A percentile compares a stretch with the other conserved stretches of the same genome.
These are phyloP conservation scores for Dalbergia cochinchinensis DNA, from an alignment of 306 rosid species.

Conservation along the genomic window DNA sequence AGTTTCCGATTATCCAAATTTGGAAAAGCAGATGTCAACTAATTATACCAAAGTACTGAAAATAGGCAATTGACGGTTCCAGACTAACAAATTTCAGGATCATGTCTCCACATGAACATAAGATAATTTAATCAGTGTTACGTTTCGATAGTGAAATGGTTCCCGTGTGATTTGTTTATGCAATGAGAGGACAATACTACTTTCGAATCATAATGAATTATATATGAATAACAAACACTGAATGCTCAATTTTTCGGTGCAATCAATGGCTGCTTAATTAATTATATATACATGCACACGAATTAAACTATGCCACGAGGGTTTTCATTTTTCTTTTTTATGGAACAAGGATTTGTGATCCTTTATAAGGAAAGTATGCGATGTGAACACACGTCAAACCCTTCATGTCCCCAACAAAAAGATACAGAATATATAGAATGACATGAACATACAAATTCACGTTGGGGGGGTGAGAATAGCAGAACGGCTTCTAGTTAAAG, in stretches of 20 bases:
- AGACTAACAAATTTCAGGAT: constrained; percentile 32
- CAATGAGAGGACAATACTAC: constrained; percentile 26
- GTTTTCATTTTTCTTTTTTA: not conserved
- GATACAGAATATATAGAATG: constrained; percentile 9
- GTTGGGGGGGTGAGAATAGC: not conserved
- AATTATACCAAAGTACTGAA: constrained; percentile 5
- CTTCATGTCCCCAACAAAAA: constrained; percentile 9
- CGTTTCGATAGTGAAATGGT: not conserved
- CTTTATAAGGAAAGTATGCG: not conserved
- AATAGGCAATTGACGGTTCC: constrained; percentile 36
- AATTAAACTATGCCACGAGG: not conserved
- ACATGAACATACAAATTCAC: constrained; percentile 34
- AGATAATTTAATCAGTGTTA: constrained; percentile 24
- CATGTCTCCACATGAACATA: constrained; percentile 32
- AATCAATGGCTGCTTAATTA: constrained; percentile 13
- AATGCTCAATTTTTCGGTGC: not conserved
- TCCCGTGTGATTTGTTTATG: constrained; percentile 12
- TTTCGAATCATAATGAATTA: constrained; percentile 16
- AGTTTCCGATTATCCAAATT: constrained; percentile 14
- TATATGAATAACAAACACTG: not conserved
- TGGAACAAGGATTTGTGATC: not conserved
- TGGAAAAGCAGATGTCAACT: constrained; percentile 32
- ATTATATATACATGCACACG: not conserved
- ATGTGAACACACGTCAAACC: constrained; percentile 30
- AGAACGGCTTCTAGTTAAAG: constrained; percentile 46